phyloP scores from a whole-genome alignment of 805 yeast species.

The Barnettozyma pratensis region DNA sequence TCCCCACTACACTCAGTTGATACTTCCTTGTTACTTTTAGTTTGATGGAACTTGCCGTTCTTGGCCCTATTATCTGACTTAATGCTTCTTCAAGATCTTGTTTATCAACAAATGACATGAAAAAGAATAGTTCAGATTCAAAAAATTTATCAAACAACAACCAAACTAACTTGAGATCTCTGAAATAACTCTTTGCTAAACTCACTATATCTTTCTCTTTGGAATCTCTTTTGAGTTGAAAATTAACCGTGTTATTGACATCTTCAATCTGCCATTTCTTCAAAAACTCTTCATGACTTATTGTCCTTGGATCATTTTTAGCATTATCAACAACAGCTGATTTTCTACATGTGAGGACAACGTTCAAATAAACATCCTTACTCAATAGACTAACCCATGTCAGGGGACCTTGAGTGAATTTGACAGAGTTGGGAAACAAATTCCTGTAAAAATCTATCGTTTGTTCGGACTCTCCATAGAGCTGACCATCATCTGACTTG shows the following conservation, averaged over 20 bases:
- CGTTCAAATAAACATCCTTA: conserved; percentile 21
- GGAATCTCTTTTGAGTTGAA: too few species aligned
- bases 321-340: background rate
- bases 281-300: conserved; percentile 1
- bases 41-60: conserved; percentile 1
- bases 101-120: conserved; percentile 19
- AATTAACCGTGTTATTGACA: background rate
- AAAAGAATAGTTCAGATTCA: conserved; percentile 16
- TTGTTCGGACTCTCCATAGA: background rate
- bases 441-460: conserved; percentile 13
- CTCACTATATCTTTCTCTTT: background rate
- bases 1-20: conserved; percentile 19
- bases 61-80: conserved; percentile 14
- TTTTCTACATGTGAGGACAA: conserved; percentile 8
- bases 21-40: conserved; percentile 15
- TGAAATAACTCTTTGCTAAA: conserved; percentile 5
- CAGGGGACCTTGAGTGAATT: conserved; percentile 18
- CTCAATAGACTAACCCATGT: conserved; percentile 23
- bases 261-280: conserved; percentile 7
- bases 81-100: conserved; percentile 13
- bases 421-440: conserved; percentile 4
- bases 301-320: background rate
- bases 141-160: conserved; percentile 21
- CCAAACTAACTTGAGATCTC: conserved; percentile 21
- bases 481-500: background rate